Evolutionary conservation across 1,139 yeast species (phyloP), one percentile per base, ranked within the genome.

Genomic region (Blastobotrys raffinosifermentans): DNA sequence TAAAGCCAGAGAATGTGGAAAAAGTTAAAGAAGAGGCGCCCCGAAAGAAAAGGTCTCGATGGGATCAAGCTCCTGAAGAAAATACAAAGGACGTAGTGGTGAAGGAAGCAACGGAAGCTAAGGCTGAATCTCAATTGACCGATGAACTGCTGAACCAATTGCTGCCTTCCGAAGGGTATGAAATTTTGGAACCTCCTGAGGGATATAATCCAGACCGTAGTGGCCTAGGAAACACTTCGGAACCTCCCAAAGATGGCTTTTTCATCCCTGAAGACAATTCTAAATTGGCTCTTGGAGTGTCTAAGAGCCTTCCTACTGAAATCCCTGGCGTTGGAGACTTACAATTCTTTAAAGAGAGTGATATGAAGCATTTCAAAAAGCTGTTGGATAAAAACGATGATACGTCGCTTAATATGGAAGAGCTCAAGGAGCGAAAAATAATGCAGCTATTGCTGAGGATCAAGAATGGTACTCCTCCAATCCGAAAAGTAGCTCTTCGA

Each of bases 381-480:
- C 67, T 84, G 13, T 60, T 80, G 4, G 64, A 66, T 10, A 50
- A 58, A 1, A 57, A 57, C 6, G 63, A 57, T 17, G 50, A 45
- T 17, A 47, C 58, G 0, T 60, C 64, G 1, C 51, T 77, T 22
- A 57, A 76, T 1, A 44, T 64, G 1, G 77, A 73, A 4, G 89
- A 81, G 45, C 60, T 67, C 34, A 72, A 71, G 38, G 89, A 82
- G 47, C 60, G 77, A 9, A 71, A 72, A 40, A 76, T 84, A 14
- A 67, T 83, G 76, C 71, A 72, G 37, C 61, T 85, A 15, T 60
- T 89, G 17, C 61, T 87, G 19, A 75, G 73, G 47, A 70, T 87
- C 34, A 87, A 87, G 51, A 87, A 89, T 57, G 96, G 96, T 2
- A 63, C 77, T 2, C 82, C 83, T 3, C 60, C 68, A 0, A 67